Evolutionary conservation across 2,329 filamentous ascomycete genomes (phyloP).

Genomic region (Colletotrichum spinosum): DNA sequence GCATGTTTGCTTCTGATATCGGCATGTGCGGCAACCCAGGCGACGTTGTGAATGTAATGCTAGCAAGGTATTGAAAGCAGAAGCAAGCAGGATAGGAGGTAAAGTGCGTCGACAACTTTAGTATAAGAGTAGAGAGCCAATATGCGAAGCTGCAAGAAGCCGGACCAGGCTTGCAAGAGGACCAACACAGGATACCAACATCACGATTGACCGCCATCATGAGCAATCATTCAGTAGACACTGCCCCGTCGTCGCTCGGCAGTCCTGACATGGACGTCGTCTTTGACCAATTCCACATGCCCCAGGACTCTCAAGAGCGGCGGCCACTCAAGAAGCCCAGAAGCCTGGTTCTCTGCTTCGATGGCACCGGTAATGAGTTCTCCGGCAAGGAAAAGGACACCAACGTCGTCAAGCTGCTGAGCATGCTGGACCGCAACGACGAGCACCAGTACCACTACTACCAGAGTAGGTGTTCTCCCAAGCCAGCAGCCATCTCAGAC

Average conservation of each 20-base stretch:
- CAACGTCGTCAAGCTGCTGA: slow-evolving; percentile 65
- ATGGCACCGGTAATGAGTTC: slow-evolving; percentile 61
- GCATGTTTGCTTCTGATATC: not conserved
- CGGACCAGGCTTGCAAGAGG: no score
- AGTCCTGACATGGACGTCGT: no score
- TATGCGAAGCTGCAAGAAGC: no score
- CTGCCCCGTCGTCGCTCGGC: not conserved
- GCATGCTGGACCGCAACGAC: slow-evolving; percentile 57
- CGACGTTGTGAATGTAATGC: rapidly evolving
- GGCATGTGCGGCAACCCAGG: not conserved
- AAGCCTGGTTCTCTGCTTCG: slow-evolving; percentile 61
- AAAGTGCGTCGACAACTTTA: no score
- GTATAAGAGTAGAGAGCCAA: no score
- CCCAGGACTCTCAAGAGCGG: not conserved
- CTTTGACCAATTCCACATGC: no score
- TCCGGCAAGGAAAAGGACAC: slow-evolving; percentile 60
- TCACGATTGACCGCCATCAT: no score
- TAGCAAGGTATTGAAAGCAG: not conserved
- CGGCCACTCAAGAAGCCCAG: slow-evolving; percentile 35
- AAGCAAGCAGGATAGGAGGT: no score
- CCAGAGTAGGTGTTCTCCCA: slow-evolving; percentile 49
- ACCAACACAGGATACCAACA: no score
- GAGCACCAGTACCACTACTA: slow-evolving; percentile 61
- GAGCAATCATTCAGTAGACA: not conserved
- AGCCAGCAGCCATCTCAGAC: not conserved